A percentile compares a stretch with the other conserved stretches of the same genome.
Evolutionary conservation across 352 stramenopile genomes (phyloP).

Genomic region (Blastocystis sp.): DNA sequence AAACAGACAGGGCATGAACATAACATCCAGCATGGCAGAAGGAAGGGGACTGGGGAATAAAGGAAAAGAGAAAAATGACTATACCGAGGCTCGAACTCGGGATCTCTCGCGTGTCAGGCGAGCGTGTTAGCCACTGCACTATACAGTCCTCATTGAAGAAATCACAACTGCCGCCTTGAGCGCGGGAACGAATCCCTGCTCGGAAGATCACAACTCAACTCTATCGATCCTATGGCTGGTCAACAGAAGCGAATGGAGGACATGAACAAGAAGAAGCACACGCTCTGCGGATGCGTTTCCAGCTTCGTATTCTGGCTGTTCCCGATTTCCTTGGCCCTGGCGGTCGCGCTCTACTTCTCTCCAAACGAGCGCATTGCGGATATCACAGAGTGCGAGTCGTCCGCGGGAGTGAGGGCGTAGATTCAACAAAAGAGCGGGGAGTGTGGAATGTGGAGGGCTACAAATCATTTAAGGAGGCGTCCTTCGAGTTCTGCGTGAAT

Average conservation of each 20-base stretch:
- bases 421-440: conserved; percentile 14
- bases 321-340: not conserved
- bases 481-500: not conserved
- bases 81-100: conserved; percentile 69
- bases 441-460: not conserved
- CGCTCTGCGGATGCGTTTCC: not conserved
- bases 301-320: conserved; percentile 6
- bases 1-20: conserved; percentile 21
- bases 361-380: not conserved
- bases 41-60: not conserved
- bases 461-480: not conserved
- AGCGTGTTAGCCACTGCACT: conserved; percentile 69
- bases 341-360: conserved; percentile 21
- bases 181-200: not conserved
- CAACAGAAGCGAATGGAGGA: not conserved
- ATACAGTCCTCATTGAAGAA: conserved; percentile 36
- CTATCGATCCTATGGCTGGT: not conserved
- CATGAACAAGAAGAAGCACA: not conserved
- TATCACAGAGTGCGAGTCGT: not conserved
- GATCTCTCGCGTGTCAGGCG: conserved; percentile 68
- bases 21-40: not conserved
- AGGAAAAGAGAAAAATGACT: conserved; percentile 55
- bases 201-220: not conserved
- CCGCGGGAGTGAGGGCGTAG: not conserved
- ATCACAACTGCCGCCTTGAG: not conserved